Evolutionary conservation across 2,329 filamentous ascomycete genomes (phyloP).

Genomic region (Fusarium sambucinum): DNA sequence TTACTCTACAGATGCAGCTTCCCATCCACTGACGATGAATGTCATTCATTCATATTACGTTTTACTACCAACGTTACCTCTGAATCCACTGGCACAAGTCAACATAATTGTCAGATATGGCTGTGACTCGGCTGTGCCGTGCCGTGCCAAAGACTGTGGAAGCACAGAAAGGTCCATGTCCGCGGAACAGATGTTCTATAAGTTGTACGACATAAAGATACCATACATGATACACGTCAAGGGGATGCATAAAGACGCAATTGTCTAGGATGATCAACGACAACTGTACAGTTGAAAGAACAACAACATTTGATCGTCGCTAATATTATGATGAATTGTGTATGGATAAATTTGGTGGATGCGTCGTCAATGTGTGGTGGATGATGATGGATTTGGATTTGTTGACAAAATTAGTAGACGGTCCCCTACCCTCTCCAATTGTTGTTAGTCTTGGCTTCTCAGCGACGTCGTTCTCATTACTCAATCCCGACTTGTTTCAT

Average conservation of each 20-base stretch:
- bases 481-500: constrained; percentile 49
- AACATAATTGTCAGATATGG: constrained; percentile 1
- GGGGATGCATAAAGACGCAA: constrained; percentile 25
- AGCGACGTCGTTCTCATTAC: constrained; percentile 54
- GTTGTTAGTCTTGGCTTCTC: constrained; percentile 42
- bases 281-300: background rate
- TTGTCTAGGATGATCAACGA: constrained; percentile 7
- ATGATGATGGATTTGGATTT: constrained; percentile 2
- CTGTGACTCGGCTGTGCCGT: background rate
- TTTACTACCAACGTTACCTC: constrained; percentile 46
- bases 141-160: constrained; percentile 12
- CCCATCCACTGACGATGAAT: constrained; percentile 22
- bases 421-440: constrained; percentile 8
- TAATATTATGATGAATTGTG: constrained; percentile 26
- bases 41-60: constrained; percentile 35
- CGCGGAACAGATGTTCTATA: constrained; percentile 27
- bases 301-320: constrained; percentile 26
- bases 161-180: constrained; percentile 32
- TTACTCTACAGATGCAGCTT: constrained; percentile 45
- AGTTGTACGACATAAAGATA: background rate
- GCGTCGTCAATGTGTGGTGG: constrained; percentile 7
- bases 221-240: constrained; percentile 29
- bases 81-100: constrained; percentile 19
- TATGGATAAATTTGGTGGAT: constrained; percentile 29
- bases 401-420: constrained; percentile 32